Evolutionary conservation across 108 stramenopile species (phyloP).

Genomic region (Skeletonema marinoi): DNA sequence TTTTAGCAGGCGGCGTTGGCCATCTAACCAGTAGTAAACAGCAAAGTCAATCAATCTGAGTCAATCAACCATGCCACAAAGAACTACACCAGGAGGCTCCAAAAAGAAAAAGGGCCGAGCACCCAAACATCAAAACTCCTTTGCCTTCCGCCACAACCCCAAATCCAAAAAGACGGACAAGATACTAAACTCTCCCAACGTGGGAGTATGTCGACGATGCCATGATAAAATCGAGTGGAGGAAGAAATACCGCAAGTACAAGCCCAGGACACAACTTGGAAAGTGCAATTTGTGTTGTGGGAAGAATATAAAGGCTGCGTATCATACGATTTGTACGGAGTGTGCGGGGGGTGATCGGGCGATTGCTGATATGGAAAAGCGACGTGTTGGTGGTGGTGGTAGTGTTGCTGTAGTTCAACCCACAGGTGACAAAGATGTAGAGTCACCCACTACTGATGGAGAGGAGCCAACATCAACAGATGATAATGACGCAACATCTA

Average conservation of each 20-base stretch:
- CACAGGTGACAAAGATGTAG: not conserved
- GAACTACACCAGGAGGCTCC: conserved; percentile 24
- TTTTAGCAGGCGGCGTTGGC: no score
- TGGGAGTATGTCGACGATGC: conserved; percentile 90
- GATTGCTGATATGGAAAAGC: conserved; percentile 51
- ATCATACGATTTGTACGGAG: conserved; percentile 83
- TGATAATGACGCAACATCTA: conserved; percentile 1
- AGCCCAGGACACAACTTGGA: conserved; percentile 76
- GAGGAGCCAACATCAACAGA: not conserved
- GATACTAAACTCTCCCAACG: conserved; percentile 82
- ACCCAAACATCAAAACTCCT: conserved; percentile 91
- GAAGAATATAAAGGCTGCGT: conserved; percentile 75
- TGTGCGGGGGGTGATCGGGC: conserved; percentile 63
- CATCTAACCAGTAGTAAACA: no score
- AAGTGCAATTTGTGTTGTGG: conserved; percentile 79
- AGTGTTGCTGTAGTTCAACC: not conserved
- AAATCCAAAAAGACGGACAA: conserved; percentile 92
- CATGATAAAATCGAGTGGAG: conserved; percentile 94
- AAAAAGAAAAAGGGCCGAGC: conserved; percentile 84
- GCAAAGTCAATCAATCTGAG: no score
- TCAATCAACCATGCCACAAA: conserved; percentile 45
- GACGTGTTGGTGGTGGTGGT: conserved; percentile 1
- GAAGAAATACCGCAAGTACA: conserved; percentile 93
- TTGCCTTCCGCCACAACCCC: conserved; percentile 94
- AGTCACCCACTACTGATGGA: conserved; percentile 6